These are phyloP conservation scores for Puccinia polysora DNA, from an alignment of 1,284 basidiomycete species.

Conservation along the genomic window DNA sequence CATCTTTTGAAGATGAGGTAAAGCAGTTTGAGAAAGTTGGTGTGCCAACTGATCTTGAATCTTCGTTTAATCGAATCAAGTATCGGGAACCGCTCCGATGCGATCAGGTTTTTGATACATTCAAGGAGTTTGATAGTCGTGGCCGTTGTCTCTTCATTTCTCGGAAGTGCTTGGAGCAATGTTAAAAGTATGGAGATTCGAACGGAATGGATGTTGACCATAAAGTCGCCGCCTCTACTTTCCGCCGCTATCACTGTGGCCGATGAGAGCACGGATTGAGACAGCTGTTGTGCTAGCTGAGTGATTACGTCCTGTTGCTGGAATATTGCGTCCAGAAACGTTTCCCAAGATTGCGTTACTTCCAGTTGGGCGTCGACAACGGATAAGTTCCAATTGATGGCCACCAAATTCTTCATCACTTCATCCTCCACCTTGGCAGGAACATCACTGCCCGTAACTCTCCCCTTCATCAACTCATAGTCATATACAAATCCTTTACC, in stretches of 20 bases:
- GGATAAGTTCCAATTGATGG: slow-evolving; percentile 42
- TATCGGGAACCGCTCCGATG: slow-evolving; percentile 37
- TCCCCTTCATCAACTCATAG: slow-evolving; percentile 33
- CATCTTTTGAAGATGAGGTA: slow-evolving; percentile 34
- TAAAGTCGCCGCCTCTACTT: slow-evolving; percentile 37
- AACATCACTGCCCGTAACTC: slow-evolving; percentile 24
- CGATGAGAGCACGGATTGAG: slow-evolving; percentile 23
- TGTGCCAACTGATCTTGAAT: slow-evolving; percentile 31
- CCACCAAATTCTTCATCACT: slow-evolving; percentile 36
- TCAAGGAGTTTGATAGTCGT: slow-evolving; percentile 35
- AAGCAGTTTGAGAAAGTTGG: slow-evolving; percentile 33
- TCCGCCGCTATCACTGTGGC: slow-evolving; percentile 22
- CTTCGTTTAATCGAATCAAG: slow-evolving; percentile 35
- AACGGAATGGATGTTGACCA: slow-evolving; percentile 42
- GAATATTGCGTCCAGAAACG: slow-evolving; percentile 24
- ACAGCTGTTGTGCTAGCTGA: slow-evolving; percentile 15
- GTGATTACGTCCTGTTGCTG: slow-evolving; percentile 14
- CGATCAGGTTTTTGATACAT: slow-evolving; percentile 17
- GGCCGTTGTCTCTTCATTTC: slow-evolving; percentile 27
- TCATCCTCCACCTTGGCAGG: slow-evolving; percentile 27
- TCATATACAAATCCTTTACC: slow-evolving; percentile 42
- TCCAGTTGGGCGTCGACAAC: slow-evolving; percentile 38
- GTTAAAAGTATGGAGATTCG: slow-evolving; percentile 29
- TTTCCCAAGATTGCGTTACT: slow-evolving; percentile 37
- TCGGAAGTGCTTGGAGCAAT: slow-evolving; percentile 35